Evolutionary conservation across 73 alveolate species (phyloP), one percentile per base, ranked within the genome.

Genomic region (Uronychia setigera): DNA sequence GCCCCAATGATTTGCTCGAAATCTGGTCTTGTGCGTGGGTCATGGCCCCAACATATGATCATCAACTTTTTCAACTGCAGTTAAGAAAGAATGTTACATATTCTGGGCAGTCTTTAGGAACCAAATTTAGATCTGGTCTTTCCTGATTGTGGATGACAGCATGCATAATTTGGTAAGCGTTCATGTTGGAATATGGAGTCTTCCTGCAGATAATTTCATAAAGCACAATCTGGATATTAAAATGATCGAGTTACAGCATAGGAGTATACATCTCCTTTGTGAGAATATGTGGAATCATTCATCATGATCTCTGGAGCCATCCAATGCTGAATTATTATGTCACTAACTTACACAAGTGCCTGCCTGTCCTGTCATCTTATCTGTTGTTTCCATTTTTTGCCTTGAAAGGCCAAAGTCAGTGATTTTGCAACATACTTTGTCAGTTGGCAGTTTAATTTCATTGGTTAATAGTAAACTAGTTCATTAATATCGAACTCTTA

Each of bases 221-320:
- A 80, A 97, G 81, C 1, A 97, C 98, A 67, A 97, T 97, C 96
- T 83, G 77, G 29, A 28, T 31, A 60, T 58, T 32, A 46, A 46
- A 19, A 46, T 5, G n/a, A 46, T 19, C n/a, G 67, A n/a, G 30
- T 82, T 92, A 92, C 96, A 57, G 97, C 99, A 97, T 77, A 97
- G 67, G 99, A 96, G 91, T 94, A 97, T 58, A 97, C 98, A 89
- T 97, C 99, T 0, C 98, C 99, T 91, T 96, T 93, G 32, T 93
- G 92, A 30, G 97, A 80, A 84, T 97, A 97, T 11, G 67, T 46
- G 29, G 93, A 93, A 58, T 93, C 88, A 79, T 87, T 88, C 67
- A 91, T 91, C 31, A 97, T 88, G 30, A 96, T 93, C 88, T 97
- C 99, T 33, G 99, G 99, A n/a, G 99, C 99, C 99, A 97, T 97